Base-by-base conservation (phyloP, 2,329 filamentous ascomycete species). In the Talaromyces funiculosus region DNA sequence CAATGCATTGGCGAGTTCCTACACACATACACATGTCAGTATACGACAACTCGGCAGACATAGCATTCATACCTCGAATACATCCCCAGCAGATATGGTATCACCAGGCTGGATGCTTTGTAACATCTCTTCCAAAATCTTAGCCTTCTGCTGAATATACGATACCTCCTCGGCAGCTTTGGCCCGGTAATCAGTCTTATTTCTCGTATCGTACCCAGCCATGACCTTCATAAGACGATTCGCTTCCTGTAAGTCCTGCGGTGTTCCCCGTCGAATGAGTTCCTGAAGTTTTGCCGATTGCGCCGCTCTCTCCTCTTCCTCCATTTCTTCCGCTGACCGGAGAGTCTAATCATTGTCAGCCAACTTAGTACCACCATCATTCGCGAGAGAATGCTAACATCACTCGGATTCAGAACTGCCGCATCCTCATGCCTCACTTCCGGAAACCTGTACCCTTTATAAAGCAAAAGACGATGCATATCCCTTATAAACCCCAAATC, bases 191-290 rank as follows among this genome's bases (percentile, higher is more conserved):
- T 99, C 93, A 1, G 94, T 97, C 79, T 97, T 97, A 73, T 91
- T 89, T 67, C 92, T 83, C 61, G 90, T 97, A 74, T 99, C 94
- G 75, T 90, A 99, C 64, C 94, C 94, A 57, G 94, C 94, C 94
- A 99, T 97, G 66, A 99, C 84, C 78, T 99, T 99, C 94, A 99
- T 99, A 57, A 99, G 82, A 67, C 91, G 88, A 72, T 97, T 99
- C 58, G 94, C 94, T 79, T 99, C 94, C 73, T 97, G 93, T 62
- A 99, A 79, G 73, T 99, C 94, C 65, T 95, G 89, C 26, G 94
- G 94, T 4, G 90, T 88, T 59, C 94, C 94, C 66, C 94, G 84
- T 63, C 94, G 88, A 71, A 99, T 97, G 57, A 99, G 81, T 77
- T 99, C 94, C 72, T 99, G 94, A 18, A 99, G 82, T 76, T 99